A percentile compares a stretch with the other conserved stretches of the same genome.
These are phyloP conservation scores for Trypanosoma mega DNA, from an alignment of 208 protist genomes.

Conservation along the genomic window DNA sequence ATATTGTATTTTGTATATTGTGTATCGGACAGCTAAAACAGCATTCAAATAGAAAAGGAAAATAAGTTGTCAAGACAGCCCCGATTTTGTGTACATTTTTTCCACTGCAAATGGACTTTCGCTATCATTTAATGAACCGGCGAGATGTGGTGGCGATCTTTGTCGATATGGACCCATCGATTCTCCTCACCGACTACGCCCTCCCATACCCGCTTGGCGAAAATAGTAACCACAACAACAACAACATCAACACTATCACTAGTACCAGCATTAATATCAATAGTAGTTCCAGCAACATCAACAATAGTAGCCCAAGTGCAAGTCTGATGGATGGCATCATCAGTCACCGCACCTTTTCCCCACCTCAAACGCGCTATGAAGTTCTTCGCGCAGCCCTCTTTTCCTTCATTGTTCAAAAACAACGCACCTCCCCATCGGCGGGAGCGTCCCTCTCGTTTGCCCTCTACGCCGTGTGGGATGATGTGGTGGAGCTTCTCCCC, in stretches of 20 bases:
- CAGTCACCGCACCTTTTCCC: slow-evolving; percentile 11
- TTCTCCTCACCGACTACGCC: slow-evolving; percentile 36
- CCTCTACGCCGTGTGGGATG: slow-evolving; percentile 36
- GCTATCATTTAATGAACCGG: slow-evolving; percentile 29
- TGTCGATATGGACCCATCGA: slow-evolving; percentile 42
- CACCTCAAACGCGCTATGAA: slow-evolving; percentile 34
- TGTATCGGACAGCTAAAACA: too few species aligned
- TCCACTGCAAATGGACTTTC: slow-evolving; percentile 27
- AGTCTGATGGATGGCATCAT: not conserved
- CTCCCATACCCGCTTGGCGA: slow-evolving; percentile 19
- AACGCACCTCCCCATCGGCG: slow-evolving; percentile 26
- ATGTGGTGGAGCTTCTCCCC: slow-evolving; percentile 27
- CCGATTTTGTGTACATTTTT: too few species aligned
- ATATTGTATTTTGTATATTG: too few species aligned
- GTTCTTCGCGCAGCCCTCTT: slow-evolving; percentile 33
- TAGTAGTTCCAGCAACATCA: not conserved
- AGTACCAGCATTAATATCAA: not conserved
- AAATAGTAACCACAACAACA: not conserved
- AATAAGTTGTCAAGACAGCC: too few species aligned
- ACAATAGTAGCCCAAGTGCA: not conserved
- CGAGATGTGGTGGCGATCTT: slow-evolving; percentile 49
- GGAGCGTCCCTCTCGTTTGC: slow-evolving; percentile 27
- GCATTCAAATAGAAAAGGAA: too few species aligned
- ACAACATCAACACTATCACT: not conserved
- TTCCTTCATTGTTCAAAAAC: slow-evolving; percentile 44